A percentile compares a stretch with the other conserved stretches of the same genome.
Evolutionary conservation across 1,284 basidiomycete genomes (phyloP).

Genomic region (Austroboletus novae-zelandiae): DNA sequence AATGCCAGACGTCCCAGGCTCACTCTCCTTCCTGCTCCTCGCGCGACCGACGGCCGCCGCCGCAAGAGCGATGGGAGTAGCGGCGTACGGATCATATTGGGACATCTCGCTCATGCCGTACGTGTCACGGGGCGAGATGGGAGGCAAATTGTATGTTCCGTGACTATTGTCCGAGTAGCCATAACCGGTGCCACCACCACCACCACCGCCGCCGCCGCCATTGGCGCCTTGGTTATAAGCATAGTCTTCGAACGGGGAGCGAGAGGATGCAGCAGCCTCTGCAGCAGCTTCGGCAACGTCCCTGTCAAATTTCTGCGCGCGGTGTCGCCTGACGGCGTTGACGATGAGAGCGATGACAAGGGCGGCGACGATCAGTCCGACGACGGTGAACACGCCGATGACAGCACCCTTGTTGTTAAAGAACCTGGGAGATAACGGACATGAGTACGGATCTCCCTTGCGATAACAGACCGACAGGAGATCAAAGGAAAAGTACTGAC

Average conservation of each 20-base stretch:
- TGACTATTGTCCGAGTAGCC: slow-evolving; percentile 62
- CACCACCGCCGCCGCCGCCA: background rate
- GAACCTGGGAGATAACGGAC: slow-evolving; percentile 48
- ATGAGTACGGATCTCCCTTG: slow-evolving; percentile 7
- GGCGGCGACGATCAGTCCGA: slow-evolving; percentile 55
- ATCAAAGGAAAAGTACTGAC: slow-evolving; percentile 14
- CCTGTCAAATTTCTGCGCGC: slow-evolving; percentile 61
- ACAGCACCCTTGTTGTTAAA: slow-evolving; percentile 69
- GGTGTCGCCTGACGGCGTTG: slow-evolving; percentile 55
- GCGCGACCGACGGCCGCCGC: slow-evolving; percentile 22
- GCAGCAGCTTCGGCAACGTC: slow-evolving; percentile 67
- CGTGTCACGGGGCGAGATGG: slow-evolving; percentile 38
- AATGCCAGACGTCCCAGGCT: slow-evolving; percentile 37
- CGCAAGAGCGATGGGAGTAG: slow-evolving; percentile 44
- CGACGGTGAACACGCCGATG: slow-evolving; percentile 66
- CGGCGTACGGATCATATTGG: slow-evolving; percentile 37
- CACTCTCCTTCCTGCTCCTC: slow-evolving; percentile 34
- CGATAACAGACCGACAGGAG: background rate
- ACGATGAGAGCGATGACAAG: slow-evolving; percentile 53
- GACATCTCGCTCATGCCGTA: slow-evolving; percentile 55
- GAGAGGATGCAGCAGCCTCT: slow-evolving; percentile 48
- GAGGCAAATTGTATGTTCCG: slow-evolving; percentile 57
- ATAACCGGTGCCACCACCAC: slow-evolving; percentile 24
- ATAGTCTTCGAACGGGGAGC: slow-evolving; percentile 45
- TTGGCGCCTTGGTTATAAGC: slow-evolving; percentile 29